Conservation (phyloP, 208 protist genomes). For the Tritrichomonas foetus region DNA sequence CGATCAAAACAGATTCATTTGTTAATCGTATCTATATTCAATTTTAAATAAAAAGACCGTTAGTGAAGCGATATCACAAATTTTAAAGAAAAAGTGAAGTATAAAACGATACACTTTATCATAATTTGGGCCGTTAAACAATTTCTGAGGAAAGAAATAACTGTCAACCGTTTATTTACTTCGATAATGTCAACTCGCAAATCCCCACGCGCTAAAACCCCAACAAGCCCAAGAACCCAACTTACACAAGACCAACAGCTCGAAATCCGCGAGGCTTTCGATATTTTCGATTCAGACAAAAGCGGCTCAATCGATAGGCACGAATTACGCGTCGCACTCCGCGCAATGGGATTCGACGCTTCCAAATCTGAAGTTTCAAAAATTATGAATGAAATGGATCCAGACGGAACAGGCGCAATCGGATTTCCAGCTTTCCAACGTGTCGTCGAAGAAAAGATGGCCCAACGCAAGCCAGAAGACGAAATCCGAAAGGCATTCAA, state of each 20-base stretch:
- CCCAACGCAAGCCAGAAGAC: constrained; percentile 58
- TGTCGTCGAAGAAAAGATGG: constrained; percentile 58
- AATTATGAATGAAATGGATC: constrained; percentile 13
- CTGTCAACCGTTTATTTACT: constrained; percentile 27
- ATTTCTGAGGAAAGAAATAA: too few species aligned
- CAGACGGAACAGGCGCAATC: background rate
- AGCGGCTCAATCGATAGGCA: background rate
- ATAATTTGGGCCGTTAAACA: too few species aligned
- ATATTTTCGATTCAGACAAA: constrained; percentile 31
- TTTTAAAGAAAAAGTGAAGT: too few species aligned
- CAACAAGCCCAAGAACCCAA: background rate
- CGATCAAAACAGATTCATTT: too few species aligned
- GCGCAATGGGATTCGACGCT: constrained; percentile 14
- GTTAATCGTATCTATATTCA: too few species aligned
- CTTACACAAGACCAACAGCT: background rate
- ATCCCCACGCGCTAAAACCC: background rate
- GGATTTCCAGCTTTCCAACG: background rate
- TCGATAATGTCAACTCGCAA: background rate
- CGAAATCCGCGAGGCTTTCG: constrained; percentile 10
- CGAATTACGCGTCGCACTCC: background rate
- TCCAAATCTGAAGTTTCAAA: background rate
- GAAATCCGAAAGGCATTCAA: constrained; percentile 64
- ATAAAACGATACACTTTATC: too few species aligned
- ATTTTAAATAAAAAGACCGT: too few species aligned
- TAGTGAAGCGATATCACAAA: too few species aligned